Percentiles rank a stretch among this genome's conserved stretches.
Evolutionary conservation across 148 eudicot species (phyloP).

Genomic region (Tetragonia tetragonoides): DNA sequence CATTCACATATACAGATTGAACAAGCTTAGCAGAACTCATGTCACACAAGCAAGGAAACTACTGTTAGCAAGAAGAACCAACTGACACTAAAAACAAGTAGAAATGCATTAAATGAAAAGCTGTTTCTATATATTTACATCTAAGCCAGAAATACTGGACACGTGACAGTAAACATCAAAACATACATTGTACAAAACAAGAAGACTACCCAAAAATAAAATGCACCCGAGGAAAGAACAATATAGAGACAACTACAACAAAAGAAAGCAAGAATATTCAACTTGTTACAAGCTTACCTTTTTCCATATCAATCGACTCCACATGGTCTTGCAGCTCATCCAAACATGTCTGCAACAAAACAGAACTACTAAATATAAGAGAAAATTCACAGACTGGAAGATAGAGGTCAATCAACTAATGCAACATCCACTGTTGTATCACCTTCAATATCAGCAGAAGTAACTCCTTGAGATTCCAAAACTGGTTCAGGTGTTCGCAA

Average conservation of each 20-base stretch:
- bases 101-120: too few relatives aligned
- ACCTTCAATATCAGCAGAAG: slow-evolving; percentile 84
- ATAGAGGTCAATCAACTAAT: neutral
- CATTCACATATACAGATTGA: too few relatives aligned
- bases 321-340: slow-evolving; percentile 98
- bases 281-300: slow-evolving; percentile 49
- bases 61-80: too few relatives aligned
- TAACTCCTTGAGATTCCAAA: slow-evolving; percentile 83
- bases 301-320: slow-evolving; percentile 94
- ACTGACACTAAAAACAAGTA: too few relatives aligned
- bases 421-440: neutral
- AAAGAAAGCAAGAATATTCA: neutral
- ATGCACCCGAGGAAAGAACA: too few relatives aligned
- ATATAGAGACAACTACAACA: too few relatives aligned
- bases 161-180: neutral
- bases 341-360: slow-evolving; percentile 62
- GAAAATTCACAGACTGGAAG: neutral
- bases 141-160: neutral
- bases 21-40: too few relatives aligned
- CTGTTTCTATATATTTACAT: too few relatives aligned
- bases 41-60: too few relatives aligned
- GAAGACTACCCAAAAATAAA: too few relatives aligned
- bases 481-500: slow-evolving; percentile 87
- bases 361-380: neutral
- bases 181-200: neutral